These are phyloP conservation scores for Suillus paluster DNA, from an alignment of 768 basidiomycete genomes.

Conservation along the genomic window DNA sequence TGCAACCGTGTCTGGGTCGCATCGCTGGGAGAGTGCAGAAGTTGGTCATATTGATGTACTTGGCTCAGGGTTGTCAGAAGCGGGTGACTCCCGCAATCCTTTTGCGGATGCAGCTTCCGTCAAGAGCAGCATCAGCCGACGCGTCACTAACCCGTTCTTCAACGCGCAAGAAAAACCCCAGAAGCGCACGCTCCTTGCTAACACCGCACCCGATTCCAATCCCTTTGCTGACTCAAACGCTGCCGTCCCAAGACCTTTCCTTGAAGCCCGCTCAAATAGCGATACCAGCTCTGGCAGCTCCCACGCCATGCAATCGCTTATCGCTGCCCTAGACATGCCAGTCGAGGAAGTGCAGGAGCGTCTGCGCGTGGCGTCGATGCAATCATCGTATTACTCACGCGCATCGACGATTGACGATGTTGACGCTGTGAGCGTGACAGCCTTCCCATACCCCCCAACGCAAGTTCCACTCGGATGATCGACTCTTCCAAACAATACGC, in stretches of 20 bases:
- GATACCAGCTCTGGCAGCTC: conserved; percentile 46
- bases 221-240: conserved; percentile 48
- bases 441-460: conserved; percentile 37
- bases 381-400: conserved; percentile 49
- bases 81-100: conserved; percentile 23
- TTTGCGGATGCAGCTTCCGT: conserved; percentile 28
- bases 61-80: conserved; percentile 15
- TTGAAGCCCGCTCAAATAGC: conserved; percentile 29
- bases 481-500: neutral
- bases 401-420: conserved; percentile 29
- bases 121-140: conserved; percentile 16
- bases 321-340: conserved; percentile 64
- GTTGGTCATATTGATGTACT: conserved; percentile 49
- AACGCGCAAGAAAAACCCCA: conserved; percentile 43
- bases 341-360: conserved; percentile 41
- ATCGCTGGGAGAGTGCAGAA: conserved; percentile 75
- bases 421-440: conserved; percentile 29
- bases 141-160: conserved; percentile 44
- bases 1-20: conserved; percentile 51
- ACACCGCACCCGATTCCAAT: conserved; percentile 26
- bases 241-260: conserved; percentile 21
- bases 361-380: conserved; percentile 61
- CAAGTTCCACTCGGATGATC: conserved; percentile 16
- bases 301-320: conserved; percentile 63
- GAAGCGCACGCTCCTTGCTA: conserved; percentile 21